These are phyloP conservation scores for Calonectria naviculata DNA, from an alignment of 2,329 filamentous ascomycete species.

Conservation along the genomic window DNA sequence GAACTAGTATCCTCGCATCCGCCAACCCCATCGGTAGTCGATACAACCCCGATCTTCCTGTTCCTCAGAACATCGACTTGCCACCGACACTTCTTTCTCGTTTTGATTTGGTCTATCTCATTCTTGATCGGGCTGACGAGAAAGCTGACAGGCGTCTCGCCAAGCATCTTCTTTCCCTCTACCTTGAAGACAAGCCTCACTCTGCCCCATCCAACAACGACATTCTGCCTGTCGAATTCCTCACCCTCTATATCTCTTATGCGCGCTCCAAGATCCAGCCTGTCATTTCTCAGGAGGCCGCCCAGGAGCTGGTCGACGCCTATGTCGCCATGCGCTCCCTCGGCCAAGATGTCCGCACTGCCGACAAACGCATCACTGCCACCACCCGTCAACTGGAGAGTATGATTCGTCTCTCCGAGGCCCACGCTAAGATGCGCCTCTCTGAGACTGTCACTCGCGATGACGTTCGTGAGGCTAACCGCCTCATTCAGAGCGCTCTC, in stretches of 20 bases:
- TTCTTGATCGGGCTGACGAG: slow-evolving; percentile 94
- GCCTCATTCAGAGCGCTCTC: slow-evolving; percentile 91
- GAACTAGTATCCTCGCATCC: slow-evolving; percentile 94
- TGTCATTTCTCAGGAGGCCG: slow-evolving; percentile 80
- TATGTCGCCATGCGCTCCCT: slow-evolving; percentile 97
- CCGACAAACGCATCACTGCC: slow-evolving; percentile 96
- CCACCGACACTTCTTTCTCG: slow-evolving; percentile 94
- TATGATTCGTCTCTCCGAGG: slow-evolving; percentile 97
- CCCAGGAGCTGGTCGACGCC: slow-evolving; percentile 83
- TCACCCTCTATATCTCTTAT: slow-evolving; percentile 97
- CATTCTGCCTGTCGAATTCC: slow-evolving; percentile 91
- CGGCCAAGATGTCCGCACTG: slow-evolving; percentile 85
- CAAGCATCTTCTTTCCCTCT: slow-evolving; percentile 94
- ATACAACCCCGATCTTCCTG: slow-evolving; percentile 95
- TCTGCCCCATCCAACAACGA: slow-evolving; percentile 80
- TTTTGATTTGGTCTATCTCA: slow-evolving; percentile 97
- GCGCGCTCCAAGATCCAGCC: slow-evolving; percentile 90
- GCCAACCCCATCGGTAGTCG: slow-evolving; percentile 98
- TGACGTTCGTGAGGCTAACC: slow-evolving; percentile 91
- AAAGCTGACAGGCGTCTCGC: slow-evolving; percentile 88
- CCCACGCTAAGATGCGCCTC: slow-evolving; percentile 97
- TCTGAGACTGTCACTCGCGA: slow-evolving; percentile 77
- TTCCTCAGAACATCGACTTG: slow-evolving; percentile 97
- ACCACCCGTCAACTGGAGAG: slow-evolving; percentile 97
- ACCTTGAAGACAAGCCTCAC: slow-evolving; percentile 93